Base-by-base conservation (phyloP, 176 grass and related monocot species). In the Pontederia paniculata region DNA sequence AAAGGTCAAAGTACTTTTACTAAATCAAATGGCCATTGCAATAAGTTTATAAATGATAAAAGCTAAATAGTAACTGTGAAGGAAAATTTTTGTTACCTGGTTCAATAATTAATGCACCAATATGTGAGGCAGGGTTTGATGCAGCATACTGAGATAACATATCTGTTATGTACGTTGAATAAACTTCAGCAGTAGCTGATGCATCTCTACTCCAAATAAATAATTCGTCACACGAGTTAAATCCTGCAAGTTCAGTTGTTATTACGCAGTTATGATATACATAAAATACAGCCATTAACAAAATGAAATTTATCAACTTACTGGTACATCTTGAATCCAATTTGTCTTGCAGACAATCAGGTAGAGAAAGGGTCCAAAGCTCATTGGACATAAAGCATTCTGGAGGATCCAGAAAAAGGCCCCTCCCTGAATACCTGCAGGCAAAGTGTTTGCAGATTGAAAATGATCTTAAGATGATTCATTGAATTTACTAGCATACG, bases 41-140 rank as follows among this genome's bases (percentile, higher is more conserved):
- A 86, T 89, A 62, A 71, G 7, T 37, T 37, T 37, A 5, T 6
- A 37, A 37, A 2, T 5, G 28, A 37, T 37, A 37, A 6, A 37
- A 37, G 7, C 28, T 5, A 0, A 37, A 37, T 37, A 37, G 28
- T 6, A 37, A 37, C 28, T 48, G 7, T 5, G 5, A 37, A 37
- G 28, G 28, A 37, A 37, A 37, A 1, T 2, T 37, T 50, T 74
- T 48, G 69, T 76, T 68, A 60, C 49, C 48, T 70, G 91, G 91
- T 78, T 97, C 91, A 62, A 97, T 84, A 63, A 97, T 85, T 46
- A 97, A 78, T 43, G 91, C 86, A 50, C 79, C 91, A 62, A 90
- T 78, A 70, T 57, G 59, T 57, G 53, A 44, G 59, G 63, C 79
- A 22, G 56, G 55, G 65, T 44, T 67, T 51, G 69, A 70, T 48